phyloP scores from a whole-genome alignment of 2,329 filamentous ascomycete species.

The Pestalotiopsis sp. region DNA sequence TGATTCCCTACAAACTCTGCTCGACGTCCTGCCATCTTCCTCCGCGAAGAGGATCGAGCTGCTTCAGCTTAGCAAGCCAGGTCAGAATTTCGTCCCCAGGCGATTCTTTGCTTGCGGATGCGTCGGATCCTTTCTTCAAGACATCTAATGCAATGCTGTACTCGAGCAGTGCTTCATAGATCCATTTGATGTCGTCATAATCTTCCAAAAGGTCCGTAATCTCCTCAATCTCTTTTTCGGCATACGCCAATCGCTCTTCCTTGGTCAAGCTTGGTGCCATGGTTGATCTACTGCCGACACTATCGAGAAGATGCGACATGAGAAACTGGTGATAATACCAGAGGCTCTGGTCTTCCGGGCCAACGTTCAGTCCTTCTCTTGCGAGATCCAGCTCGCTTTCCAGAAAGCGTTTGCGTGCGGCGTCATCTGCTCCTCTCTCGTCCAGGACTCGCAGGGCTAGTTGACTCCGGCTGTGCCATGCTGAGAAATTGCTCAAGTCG shows the following conservation, averaged over 20 bases:
- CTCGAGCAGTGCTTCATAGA: conserved; percentile 83
- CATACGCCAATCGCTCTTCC: conserved; percentile 64
- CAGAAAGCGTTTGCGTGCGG: conserved; percentile 68
- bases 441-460: conserved; percentile 76
- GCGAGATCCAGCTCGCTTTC: conserved; percentile 78
- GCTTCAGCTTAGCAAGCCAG: conserved; percentile 68
- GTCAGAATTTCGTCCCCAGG: conserved; percentile 47
- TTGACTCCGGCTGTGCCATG: conserved; percentile 90
- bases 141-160: conserved; percentile 64
- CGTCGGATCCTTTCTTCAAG: conserved; percentile 45
- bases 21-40: conserved; percentile 78
- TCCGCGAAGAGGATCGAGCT: conserved; percentile 72
- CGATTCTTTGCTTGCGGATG: conserved; percentile 32
- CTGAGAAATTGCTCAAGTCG: conserved; percentile 95
- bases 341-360: conserved; percentile 90
- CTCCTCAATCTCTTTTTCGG: conserved; percentile 71
- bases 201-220: conserved; percentile 67
- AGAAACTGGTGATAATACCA: conserved; percentile 97
- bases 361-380: conserved; percentile 78
- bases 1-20: conserved; percentile 22
- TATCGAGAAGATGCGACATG: conserved; percentile 65
- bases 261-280: conserved; percentile 66
- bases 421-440: conserved; percentile 67
- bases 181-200: conserved; percentile 67
- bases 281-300: conserved; percentile 44